These are phyloP conservation scores for Fusarium bulbicola DNA, from an alignment of 2,329 filamentous ascomycete species.

Conservation along the genomic window DNA sequence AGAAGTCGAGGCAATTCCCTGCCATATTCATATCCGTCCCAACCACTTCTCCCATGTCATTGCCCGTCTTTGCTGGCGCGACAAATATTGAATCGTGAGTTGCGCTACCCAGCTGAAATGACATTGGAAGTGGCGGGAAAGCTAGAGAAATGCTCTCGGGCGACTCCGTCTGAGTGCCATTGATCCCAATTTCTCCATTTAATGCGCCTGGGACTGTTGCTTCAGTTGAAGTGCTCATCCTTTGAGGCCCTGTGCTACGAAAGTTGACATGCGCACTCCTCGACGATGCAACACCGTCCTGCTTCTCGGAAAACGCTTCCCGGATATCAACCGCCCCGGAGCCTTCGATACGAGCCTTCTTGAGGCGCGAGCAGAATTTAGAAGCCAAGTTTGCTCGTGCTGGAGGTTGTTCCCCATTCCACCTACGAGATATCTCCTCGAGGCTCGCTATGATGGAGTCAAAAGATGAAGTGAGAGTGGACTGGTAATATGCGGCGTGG, in stretches of 20 bases:
- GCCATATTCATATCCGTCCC: neutral
- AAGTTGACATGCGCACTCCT: neutral
- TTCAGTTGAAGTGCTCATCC: neutral
- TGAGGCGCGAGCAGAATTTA: slow-evolving; percentile 24
- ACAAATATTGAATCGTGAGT: neutral
- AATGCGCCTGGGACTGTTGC: neutral
- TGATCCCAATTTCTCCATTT: neutral
- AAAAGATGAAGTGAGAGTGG: neutral
- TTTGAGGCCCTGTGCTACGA: neutral
- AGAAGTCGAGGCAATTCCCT: neutral
- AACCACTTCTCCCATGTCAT: neutral
- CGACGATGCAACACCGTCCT: neutral
- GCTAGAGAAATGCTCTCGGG: slow-evolving; percentile 4
- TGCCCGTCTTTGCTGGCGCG: neutral
- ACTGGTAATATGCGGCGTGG: slow-evolving; percentile 13
- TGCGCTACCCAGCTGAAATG: neutral
- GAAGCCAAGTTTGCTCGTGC: slow-evolving; percentile 18
- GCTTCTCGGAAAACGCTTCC: slow-evolving; percentile 24
- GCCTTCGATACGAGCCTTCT: neutral
- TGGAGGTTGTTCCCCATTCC: slow-evolving; percentile 12
- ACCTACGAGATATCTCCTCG: slow-evolving; percentile 10
- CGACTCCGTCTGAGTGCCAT: neutral
- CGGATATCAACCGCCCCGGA: slow-evolving; percentile 1
- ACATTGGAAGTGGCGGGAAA: neutral
- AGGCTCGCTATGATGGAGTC: slow-evolving; percentile 23